Conservation (phyloP, 805 yeast genomes). For the Kurtzmaniella fragi region DNA sequence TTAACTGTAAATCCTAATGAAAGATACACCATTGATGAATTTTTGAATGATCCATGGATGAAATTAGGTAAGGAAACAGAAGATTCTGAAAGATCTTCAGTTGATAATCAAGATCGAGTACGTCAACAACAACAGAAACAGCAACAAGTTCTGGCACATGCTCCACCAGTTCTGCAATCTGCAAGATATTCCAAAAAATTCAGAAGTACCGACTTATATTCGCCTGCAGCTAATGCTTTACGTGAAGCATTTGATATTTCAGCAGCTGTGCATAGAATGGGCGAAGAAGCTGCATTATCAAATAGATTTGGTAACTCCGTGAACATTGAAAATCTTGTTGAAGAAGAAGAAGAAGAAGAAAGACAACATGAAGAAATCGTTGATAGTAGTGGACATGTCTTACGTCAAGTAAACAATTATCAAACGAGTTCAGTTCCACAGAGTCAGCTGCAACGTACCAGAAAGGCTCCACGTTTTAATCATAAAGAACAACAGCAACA, state of each 20-base stretch:
- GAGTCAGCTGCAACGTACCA: neutral
- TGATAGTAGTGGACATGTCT: slow-evolving; percentile 10
- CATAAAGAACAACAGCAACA: slow-evolving; percentile 7
- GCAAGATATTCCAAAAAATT: slow-evolving; percentile 20
- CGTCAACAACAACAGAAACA: neutral
- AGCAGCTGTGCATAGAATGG: slow-evolving; percentile 79
- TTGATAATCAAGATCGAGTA: neutral
- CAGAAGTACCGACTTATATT: slow-evolving; percentile 34
- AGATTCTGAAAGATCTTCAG: neutral
- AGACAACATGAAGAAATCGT: slow-evolving; percentile 9
- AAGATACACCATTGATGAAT: slow-evolving; percentile 68
- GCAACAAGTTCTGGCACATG: neutral
- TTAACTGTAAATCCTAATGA: slow-evolving; percentile 66
- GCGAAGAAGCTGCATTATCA: slow-evolving; percentile 51
- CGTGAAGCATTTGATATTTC: slow-evolving; percentile 85
- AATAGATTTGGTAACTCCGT: slow-evolving; percentile 8
- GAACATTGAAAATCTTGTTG: slow-evolving; percentile 23
- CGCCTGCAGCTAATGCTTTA: slow-evolving; percentile 75
- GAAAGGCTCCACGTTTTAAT: slow-evolving; percentile 7
- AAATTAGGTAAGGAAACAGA: slow-evolving; percentile 4
- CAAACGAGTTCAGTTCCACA: neutral
- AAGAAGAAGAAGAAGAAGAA: slow-evolving; percentile 33
- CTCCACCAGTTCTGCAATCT: slow-evolving; percentile 3
- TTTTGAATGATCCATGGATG: slow-evolving; percentile 76
- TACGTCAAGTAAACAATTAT: slow-evolving; percentile 1